phyloP scores from a whole-genome alignment of 2,329 filamentous ascomycete genomes.

The Colletotrichum phormii region DNA sequence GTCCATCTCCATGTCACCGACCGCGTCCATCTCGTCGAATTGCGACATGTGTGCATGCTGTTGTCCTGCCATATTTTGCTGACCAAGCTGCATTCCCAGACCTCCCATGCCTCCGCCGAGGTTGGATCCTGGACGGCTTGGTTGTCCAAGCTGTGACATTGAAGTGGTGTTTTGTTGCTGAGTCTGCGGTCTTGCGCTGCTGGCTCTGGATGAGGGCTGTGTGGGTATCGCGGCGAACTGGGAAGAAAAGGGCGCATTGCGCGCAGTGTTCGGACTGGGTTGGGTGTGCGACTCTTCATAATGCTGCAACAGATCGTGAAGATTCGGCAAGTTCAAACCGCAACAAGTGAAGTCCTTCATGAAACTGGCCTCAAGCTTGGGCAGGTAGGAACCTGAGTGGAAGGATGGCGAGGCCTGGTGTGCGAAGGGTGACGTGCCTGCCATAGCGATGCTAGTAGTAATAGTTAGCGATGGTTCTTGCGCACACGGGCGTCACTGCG shows the following conservation, averaged over 20 bases:
- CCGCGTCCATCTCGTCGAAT: slow-evolving; percentile 81
- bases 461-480: slow-evolving; percentile 3
- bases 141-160: slow-evolving; percentile 33
- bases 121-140: slow-evolving; percentile 25
- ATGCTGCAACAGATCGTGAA: slow-evolving; percentile 95
- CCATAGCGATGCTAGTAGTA: slow-evolving; percentile 84
- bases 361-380: slow-evolving; percentile 96
- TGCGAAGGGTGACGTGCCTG: slow-evolving; percentile 92
- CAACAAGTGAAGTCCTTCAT: slow-evolving; percentile 98
- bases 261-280: slow-evolving; percentile 59
- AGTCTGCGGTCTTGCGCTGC: slow-evolving; percentile 34
- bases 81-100: slow-evolving; percentile 44
- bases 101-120: slow-evolving; percentile 34
- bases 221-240: slow-evolving; percentile 47
- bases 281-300: slow-evolving; percentile 95
- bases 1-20: slow-evolving; percentile 98
- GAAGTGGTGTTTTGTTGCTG: slow-evolving; percentile 34
- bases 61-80: slow-evolving; percentile 44
- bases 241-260: slow-evolving; percentile 53
- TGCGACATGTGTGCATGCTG: slow-evolving; percentile 58
- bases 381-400: slow-evolving; percentile 95
- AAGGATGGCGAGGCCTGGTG: slow-evolving; percentile 89
- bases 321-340: slow-evolving; percentile 85
- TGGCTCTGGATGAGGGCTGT: slow-evolving; percentile 31
- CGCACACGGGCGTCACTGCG: neutral